phyloP scores from a whole-genome alignment of 148 eudicot species.

The Nepenthes gracilis region DNA sequence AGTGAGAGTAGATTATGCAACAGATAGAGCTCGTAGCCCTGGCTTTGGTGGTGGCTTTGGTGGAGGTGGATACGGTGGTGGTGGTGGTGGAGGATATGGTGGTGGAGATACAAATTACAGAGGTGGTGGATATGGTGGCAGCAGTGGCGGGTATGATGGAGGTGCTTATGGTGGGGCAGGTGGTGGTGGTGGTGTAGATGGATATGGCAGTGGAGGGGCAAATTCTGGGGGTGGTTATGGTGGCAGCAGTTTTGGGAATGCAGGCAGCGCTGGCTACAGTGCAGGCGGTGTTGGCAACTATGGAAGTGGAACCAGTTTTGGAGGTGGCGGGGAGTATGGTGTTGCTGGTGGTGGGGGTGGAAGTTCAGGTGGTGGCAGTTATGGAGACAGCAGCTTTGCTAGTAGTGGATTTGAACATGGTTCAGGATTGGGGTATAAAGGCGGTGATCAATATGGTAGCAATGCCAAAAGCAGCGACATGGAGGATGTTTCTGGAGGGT shows the following conservation, averaged over 20 bases:
- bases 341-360: slow-evolving; percentile 1
- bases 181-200: not conserved
- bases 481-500: not conserved
- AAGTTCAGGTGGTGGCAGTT: slow-evolving; percentile 5
- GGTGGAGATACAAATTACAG: not conserved
- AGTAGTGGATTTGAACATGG: slow-evolving; percentile 16
- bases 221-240: slow-evolving; percentile 4
- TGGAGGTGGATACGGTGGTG: slow-evolving; percentile 1
- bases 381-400: slow-evolving; percentile 4
- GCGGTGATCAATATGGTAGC: slow-evolving; percentile 18
- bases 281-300: slow-evolving; percentile 1
- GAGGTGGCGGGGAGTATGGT: slow-evolving; percentile 3
- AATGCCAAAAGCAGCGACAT: not conserved
- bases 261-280: slow-evolving; percentile 4
- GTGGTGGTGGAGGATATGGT: slow-evolving; percentile 9
- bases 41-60: slow-evolving; percentile 10
- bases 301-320: slow-evolving; percentile 4
- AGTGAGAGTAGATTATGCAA: slow-evolving; percentile 31
- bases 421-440: slow-evolving; percentile 12
- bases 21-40: slow-evolving; percentile 20
- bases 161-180: not conserved
- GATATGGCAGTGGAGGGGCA: slow-evolving; percentile 10
- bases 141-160: not conserved
- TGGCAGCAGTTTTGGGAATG: not conserved
- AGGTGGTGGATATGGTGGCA: not conserved